A percentile compares a stretch with the other conserved stretches of the same genome.
phyloP scores from a whole-genome alignment of 75 land plant species.

The Gnetum montanum region DNA sequence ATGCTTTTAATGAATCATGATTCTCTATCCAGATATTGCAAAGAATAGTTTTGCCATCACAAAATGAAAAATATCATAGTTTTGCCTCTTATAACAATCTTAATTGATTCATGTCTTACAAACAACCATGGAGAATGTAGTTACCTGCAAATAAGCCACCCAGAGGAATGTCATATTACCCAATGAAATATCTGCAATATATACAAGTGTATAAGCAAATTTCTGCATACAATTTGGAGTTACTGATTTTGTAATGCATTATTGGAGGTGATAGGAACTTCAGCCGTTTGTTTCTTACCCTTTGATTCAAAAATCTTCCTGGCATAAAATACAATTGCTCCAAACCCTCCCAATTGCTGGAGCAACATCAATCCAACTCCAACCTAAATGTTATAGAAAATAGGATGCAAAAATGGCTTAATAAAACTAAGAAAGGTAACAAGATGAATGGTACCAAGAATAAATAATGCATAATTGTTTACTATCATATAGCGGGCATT shows the following conservation, averaged over 20 bases:
- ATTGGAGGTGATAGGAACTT: background rate
- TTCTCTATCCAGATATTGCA: no score
- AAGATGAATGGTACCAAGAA: constrained; percentile 5
- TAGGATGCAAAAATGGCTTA: no score
- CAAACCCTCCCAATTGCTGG: constrained; percentile 23
- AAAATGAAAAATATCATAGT: background rate
- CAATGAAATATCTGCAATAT: constrained; percentile 7
- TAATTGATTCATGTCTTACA: background rate
- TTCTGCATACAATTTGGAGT: background rate
- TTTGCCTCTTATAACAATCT: no score
- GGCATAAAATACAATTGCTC: constrained; percentile 26
- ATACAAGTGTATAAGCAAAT: background rate
- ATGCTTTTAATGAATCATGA: no score
- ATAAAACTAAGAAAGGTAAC: no score
- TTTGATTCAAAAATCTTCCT: constrained; percentile 16
- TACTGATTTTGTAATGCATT: background rate
- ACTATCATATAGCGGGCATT: constrained; percentile 23
- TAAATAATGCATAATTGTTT: constrained; percentile 1
- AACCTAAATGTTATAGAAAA: constrained; percentile 9
- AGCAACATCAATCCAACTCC: constrained; percentile 19
- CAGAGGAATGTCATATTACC: constrained; percentile 2
- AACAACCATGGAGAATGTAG: background rate
- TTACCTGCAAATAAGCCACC: constrained; percentile 16
- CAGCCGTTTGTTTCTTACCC: constrained; percentile 11
- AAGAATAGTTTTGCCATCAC: background rate